Evolutionary conservation across 495 filamentous ascomycete species (phyloP).

Genomic region (Chaetomium cochliodes): DNA sequence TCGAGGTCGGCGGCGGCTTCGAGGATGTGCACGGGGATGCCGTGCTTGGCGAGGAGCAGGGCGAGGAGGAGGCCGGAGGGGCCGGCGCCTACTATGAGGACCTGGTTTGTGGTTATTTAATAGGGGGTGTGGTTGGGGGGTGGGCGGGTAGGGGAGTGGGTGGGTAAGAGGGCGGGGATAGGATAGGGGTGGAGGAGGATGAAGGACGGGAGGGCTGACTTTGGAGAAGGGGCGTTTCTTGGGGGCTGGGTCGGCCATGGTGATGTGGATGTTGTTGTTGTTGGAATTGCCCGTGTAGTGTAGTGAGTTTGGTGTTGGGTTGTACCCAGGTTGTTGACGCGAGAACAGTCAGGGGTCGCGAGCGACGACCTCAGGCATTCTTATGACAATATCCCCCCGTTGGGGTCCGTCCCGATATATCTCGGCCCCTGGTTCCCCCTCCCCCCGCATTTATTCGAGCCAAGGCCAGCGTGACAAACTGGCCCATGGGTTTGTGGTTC

Average conservation of each 20-base stretch:
- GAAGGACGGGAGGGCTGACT: not conserved
- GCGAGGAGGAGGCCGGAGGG: constrained; percentile 59
- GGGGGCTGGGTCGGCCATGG: constrained; percentile 4
- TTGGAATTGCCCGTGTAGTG: too few species aligned
- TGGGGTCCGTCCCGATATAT: not conserved
- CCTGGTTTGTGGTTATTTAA: constrained; percentile 33
- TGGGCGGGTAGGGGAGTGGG: not conserved
- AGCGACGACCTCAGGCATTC: too few species aligned
- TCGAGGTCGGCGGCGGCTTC: constrained; percentile 53
- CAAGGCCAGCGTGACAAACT: not conserved
- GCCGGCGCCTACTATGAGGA: constrained; percentile 56
- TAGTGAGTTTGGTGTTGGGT: not conserved
- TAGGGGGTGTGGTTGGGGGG: not conserved
- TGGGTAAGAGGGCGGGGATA: not conserved
- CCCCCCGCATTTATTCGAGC: constrained; percentile 4
- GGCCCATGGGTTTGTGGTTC: too few species aligned
- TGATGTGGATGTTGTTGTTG: not conserved
- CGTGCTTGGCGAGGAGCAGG: constrained; percentile 55
- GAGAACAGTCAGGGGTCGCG: not conserved
- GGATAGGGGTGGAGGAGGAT: not conserved
- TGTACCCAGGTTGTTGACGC: not conserved
- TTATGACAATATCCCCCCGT: too few species aligned
- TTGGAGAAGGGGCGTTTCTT: constrained; percentile 8
- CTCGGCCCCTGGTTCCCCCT: not conserved
- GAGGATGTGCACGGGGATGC: constrained; percentile 54